Evolutionary conservation across 2,329 filamentous ascomycete species (phyloP), one percentile per base, ranked within the genome.

Genomic region (Talaromyces atroroseus): DNA sequence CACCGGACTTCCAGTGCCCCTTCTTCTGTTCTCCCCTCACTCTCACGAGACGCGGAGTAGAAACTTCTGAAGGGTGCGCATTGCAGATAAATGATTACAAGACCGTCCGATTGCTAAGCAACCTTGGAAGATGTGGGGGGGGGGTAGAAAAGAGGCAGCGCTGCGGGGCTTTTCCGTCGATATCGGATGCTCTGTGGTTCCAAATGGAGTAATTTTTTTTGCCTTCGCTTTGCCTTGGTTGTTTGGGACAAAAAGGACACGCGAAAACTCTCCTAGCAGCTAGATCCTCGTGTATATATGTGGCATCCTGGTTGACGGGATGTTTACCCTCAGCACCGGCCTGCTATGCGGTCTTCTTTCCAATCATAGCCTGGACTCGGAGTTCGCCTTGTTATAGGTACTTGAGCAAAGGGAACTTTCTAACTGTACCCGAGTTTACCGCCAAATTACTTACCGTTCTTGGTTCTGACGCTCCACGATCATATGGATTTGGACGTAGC

Each of bases 161-260:
- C 55, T 34, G 55, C 55, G 49, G 55, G 55, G 55, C 29, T 23
- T 24, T 46, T 21, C 24, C 50, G 49, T n/a, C 26, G 26, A 29
- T 29, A n/a, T n/a, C n/a, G n/a, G n/a, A n/a, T 10, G 3, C 11
- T 34, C 11, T 12, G 29, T 2, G 6, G 32, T 36, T 36, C 32
- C 32, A 36, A 14, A 36, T 36, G 32, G 16, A 36, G 12, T 36
- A 14, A 32, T 52, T n/a, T 20, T 44, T 32, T n/a, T 45, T 18
- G 32, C 12, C 29, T 38, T 51, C 11, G 38, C 42, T 42, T 24
- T 34, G 34, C 26, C 18, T 34, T 16, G 12, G 2, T 6, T 18
- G n/a, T 26, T 11, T 2, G 12, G 18, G 36, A 24, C 49, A 20
- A 32, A 23, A 21, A 2, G n/a, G n/a, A n/a, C 18, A 29, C 23